These are phyloP conservation scores for Cocos nucifera DNA, from an alignment of 176 grass and related monocot genomes.

Conservation along the genomic window DNA sequence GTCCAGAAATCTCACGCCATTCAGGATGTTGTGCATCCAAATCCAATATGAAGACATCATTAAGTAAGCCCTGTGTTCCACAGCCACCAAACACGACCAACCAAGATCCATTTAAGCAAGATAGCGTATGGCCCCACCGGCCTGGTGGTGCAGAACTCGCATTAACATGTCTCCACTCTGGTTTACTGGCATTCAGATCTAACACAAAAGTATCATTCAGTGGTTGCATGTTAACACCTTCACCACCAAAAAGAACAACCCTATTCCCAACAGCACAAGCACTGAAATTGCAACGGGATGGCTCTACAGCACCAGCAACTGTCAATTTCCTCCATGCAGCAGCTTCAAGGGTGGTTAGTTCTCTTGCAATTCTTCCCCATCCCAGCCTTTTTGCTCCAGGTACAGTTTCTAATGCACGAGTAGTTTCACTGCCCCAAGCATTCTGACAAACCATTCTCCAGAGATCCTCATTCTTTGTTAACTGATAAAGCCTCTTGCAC, in stretches of 20 bases:
- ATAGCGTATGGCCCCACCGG: slow-evolving; percentile 83
- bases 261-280: slow-evolving; percentile 90
- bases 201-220: slow-evolving; percentile 98
- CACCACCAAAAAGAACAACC: slow-evolving; percentile 88
- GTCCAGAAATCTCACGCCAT: slow-evolving; percentile 76
- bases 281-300: slow-evolving; percentile 92
- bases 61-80: slow-evolving; percentile 68
- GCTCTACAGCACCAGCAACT: slow-evolving; percentile 72
- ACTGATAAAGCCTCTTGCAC: slow-evolving; percentile 48
- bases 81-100: slow-evolving; percentile 87
- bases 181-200: slow-evolving; percentile 74
- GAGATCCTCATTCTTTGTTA: slow-evolving; percentile 87
- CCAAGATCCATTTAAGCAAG: slow-evolving; percentile 80
- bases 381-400: slow-evolving; percentile 65
- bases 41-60: slow-evolving; percentile 96
- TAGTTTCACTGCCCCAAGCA: slow-evolving; percentile 71
- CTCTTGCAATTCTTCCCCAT: slow-evolving; percentile 72
- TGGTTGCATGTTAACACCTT: slow-evolving; percentile 91
- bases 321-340: slow-evolving; percentile 72
- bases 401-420: slow-evolving; percentile 57
- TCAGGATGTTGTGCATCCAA: slow-evolving; percentile 81
- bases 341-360: slow-evolving; percentile 81
- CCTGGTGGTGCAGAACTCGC: slow-evolving; percentile 82
- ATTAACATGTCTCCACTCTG: slow-evolving; percentile 88
- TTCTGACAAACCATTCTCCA: slow-evolving; percentile 99